Evolutionary conservation across 108 stramenopile species (phyloP).

Genomic region (Cyclotella cryptica): DNA sequence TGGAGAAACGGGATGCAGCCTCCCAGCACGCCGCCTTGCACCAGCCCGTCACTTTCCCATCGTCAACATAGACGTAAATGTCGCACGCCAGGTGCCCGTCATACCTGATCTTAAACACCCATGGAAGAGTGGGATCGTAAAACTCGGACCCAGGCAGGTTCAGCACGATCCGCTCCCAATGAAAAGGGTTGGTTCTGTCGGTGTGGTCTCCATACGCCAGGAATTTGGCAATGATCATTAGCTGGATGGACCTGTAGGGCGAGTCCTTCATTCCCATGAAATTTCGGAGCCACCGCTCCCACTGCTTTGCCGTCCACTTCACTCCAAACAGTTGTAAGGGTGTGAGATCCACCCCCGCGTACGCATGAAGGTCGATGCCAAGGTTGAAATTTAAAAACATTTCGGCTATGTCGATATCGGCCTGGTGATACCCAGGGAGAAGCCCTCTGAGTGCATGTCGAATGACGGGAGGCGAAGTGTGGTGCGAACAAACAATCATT

Average conservation of each 20-base stretch:
- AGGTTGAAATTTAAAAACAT: conserved; percentile 56
- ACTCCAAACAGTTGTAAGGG: not conserved
- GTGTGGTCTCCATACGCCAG: conserved; percentile 18
- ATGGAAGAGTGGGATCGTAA: conserved; percentile 22
- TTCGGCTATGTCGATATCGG: conserved; percentile 55
- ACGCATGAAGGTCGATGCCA: conserved; percentile 12
- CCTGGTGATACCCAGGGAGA: conserved; percentile 30
- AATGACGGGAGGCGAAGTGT: conserved; percentile 45
- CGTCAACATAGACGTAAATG: conserved; percentile 43
- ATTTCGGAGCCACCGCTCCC: conserved; percentile 34
- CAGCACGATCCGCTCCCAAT: conserved; percentile 15
- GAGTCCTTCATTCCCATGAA: conserved; percentile 48
- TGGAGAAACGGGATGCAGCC: not conserved
- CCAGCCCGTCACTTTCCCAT: conserved; percentile 11
- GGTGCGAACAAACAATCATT: conserved; percentile 54
- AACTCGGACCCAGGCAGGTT: conserved; percentile 17
- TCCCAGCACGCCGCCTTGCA: not conserved
- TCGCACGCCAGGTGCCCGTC: conserved; percentile 40
- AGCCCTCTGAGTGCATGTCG: conserved; percentile 6
- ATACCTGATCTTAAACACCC: conserved; percentile 31
- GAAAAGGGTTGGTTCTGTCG: conserved; percentile 18
- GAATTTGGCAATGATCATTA: conserved; percentile 16
- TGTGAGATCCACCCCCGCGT: conserved; percentile 41
- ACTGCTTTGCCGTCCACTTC: not conserved
- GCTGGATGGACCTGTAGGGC: conserved; percentile 34